Base-by-base conservation (phyloP, 306 rosid genomes). In the Rosa multiflora region DNA sequence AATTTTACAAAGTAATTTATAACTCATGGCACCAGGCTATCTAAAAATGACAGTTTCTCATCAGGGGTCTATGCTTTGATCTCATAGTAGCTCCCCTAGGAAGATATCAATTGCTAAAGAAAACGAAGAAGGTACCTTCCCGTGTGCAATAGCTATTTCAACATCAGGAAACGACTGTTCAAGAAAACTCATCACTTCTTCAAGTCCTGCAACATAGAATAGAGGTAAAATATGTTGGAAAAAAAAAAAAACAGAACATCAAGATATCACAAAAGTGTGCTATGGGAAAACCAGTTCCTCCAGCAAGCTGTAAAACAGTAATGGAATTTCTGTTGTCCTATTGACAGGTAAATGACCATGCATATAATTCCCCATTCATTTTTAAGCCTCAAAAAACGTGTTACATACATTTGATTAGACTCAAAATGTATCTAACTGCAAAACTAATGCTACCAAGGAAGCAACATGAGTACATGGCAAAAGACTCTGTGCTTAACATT, bases 111-210 rank as follows among this genome's bases (percentile, higher is more conserved):
- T 35, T 80, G 86, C 49, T 79, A 77, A 80, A 74, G 73, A 72
- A 75, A 56, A 87, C 51, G 53, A 72, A 77, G 79, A 73, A 72
- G 83, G 79, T 87, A 94, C 99, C 97, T 94, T 88, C 81, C 99
- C 97, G 53, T 94, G 99, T 76, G 97, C 99, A 86, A 91, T 80
- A 80, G 97, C 99, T 84, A 94, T 91, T 86, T 95, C 94, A 80
- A 91, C 90, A 79, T 79, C 76, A 10, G 97, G 94, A 85, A 89
- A 92, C 72, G 94, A 74, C 79, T 78, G 83, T 81, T 80, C 86
- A 48, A 92, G 98, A 93, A 95, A 95, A 32, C 85, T 82, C 97
- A 85, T 89, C 82, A 89, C 97, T 78, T 94, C 95, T 68, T 92
- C 97, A 68, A 92, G 99, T 75, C 99, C 99, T 94, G 89, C 72